Conservation (phyloP, 2,329 filamentous ascomycete species). For the Monilinia fructicola region DNA sequence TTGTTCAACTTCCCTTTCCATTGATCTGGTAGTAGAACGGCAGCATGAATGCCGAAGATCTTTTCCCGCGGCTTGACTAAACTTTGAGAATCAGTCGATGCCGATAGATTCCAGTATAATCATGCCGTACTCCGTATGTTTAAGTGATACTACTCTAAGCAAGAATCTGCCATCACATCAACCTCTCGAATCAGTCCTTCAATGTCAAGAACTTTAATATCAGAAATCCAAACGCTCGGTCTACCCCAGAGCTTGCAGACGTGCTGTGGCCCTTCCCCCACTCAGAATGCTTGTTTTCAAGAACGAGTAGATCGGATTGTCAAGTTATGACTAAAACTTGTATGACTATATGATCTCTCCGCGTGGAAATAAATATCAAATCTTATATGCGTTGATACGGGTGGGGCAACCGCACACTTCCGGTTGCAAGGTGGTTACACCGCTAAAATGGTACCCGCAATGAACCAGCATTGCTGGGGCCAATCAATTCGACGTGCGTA, state of each 20-base stretch:
- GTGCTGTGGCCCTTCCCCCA: neutral
- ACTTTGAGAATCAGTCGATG: too few relatives aligned
- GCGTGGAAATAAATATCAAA: neutral
- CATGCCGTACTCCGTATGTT: neutral
- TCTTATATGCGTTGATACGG: neutral
- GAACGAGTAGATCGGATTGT: neutral
- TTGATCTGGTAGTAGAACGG: neutral
- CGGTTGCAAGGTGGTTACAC: neutral
- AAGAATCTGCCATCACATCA: neutral
- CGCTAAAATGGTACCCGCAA: neutral
- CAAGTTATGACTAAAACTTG: neutral
- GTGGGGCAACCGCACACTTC: neutral
- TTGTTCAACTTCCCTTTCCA: neutral
- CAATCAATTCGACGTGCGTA: too few relatives aligned
- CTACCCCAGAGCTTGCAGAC: constrained; percentile 13
- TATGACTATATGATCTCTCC: neutral
- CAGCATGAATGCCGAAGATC: neutral
- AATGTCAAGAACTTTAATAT: neutral
- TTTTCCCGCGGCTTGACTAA: neutral
- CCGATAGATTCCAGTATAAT: neutral
- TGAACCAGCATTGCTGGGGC: neutral
- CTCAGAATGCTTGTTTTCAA: too few relatives aligned
- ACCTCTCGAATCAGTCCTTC: neutral
- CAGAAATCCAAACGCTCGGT: constrained; percentile 8
- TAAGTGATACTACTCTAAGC: neutral